Evolutionary conservation across 805 yeast genomes (phyloP).

Genomic region (Suhomyces emberorum): DNA sequence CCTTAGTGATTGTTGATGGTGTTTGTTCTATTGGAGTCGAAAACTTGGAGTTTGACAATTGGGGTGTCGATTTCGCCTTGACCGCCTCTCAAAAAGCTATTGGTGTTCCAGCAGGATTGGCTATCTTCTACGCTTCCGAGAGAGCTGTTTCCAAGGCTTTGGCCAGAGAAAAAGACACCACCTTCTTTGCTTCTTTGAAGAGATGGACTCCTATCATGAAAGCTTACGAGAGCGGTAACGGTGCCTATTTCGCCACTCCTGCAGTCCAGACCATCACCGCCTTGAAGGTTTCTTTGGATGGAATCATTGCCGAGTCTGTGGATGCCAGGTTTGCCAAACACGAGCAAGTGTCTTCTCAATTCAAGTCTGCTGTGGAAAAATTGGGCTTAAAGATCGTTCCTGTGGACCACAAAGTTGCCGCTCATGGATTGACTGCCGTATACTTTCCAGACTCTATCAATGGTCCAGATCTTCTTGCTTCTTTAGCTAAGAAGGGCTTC

Average conservation of each 20-base stretch:
- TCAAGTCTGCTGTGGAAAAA: conserved; percentile 56
- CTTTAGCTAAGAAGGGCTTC: conserved; percentile 61
- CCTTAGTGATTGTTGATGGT: conserved; percentile 85
- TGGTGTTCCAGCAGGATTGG: conserved; percentile 91
- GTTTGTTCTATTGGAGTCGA: conserved; percentile 95
- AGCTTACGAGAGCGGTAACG: conserved; percentile 76
- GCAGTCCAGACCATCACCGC: conserved; percentile 85
- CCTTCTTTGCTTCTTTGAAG: conserved; percentile 68
- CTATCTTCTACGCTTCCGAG: conserved; percentile 69
- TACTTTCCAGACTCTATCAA: conserved; percentile 75
- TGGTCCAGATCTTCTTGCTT: conserved; percentile 62
- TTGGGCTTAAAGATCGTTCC: conserved; percentile 72
- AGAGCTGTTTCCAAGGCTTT: conserved; percentile 69
- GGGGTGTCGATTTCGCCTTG: conserved; percentile 86
- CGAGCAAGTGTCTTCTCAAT: conserved; percentile 54
- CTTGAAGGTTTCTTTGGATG: conserved; percentile 68
- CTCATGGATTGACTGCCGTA: conserved; percentile 83
- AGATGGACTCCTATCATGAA: conserved; percentile 88
- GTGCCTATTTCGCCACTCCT: conserved; percentile 96
- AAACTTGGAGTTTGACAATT: conserved; percentile 74
- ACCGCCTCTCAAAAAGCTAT: conserved; percentile 95
- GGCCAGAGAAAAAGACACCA: conserved; percentile 42
- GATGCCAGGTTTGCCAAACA: conserved; percentile 64
- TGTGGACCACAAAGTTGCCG: conserved; percentile 56
- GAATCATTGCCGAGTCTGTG: conserved; percentile 56